Percentiles rank a stretch among this genome's conserved stretches.
Evolutionary conservation across 192 early-diverging fungal species (phyloP).

Genomic region (Coemansia sp.): DNA sequence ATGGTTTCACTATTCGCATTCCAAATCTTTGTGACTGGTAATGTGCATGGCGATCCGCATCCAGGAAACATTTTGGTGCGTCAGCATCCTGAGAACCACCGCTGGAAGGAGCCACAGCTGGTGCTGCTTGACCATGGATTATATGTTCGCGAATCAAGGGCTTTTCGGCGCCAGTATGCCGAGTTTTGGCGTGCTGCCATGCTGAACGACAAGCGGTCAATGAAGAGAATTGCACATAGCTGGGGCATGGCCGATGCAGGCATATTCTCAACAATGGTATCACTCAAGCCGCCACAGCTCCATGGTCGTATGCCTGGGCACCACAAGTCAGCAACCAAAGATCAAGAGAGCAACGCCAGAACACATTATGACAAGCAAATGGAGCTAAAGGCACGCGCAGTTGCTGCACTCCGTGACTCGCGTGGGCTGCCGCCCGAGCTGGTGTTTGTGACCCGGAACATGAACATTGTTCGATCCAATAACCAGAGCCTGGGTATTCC

Average conservation of each 20-base stretch:
- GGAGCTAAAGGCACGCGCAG: constrained; percentile 70
- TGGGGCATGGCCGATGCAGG: constrained; percentile 65
- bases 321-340: not conserved
- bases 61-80: constrained; percentile 82
- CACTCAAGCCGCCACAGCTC: constrained; percentile 35
- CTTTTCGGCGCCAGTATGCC: constrained; percentile 77
- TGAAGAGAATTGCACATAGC: constrained; percentile 61
- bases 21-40: constrained; percentile 84
- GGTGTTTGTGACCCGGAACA: constrained; percentile 86
- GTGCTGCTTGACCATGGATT: constrained; percentile 92
- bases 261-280: constrained; percentile 49
- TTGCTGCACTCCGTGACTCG: constrained; percentile 69
- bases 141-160: constrained; percentile 71
- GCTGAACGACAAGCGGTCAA: constrained; percentile 63
- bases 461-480: constrained; percentile 82
- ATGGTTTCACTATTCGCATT: constrained; percentile 79
- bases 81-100: constrained; percentile 56
- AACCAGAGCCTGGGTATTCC: constrained; percentile 83
- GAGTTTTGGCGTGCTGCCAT: constrained; percentile 84
- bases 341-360: not conserved
- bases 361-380: constrained; percentile 55
- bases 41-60: constrained; percentile 89
- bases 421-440: constrained; percentile 79
- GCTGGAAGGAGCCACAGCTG: constrained; percentile 57
- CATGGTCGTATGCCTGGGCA: not conserved